Evolutionary conservation across 352 stramenopile species (phyloP), one percentile per base, ranked within the genome.

Genomic region (Peronospora tabacina): DNA sequence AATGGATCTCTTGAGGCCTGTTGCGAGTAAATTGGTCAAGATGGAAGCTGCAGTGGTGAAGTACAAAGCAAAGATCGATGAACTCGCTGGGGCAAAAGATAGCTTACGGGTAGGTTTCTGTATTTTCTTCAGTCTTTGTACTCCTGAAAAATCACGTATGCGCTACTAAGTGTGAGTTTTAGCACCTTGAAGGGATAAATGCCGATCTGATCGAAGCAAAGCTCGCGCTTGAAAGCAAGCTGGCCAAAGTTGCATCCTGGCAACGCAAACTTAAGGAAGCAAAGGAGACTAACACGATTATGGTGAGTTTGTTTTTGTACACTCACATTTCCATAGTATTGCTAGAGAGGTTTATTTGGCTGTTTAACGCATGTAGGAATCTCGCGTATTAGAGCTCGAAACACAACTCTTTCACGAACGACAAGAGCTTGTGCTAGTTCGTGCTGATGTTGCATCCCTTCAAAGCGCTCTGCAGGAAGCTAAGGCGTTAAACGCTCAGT

Each of bases 61-160:
- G 50, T 91, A 88, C 58, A 82, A 85, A 49, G 56, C 49, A 1
- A 87, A 87, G 33, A 68, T 91, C 17, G 80, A 91, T 29, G 67
- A 81, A 9, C 43, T 91, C 5, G 49, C 61, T 10, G 62, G 55
- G 8, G 58, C 68, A 2, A 84, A 84, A 29, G 73, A 85, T 17
- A 72, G 56, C 28, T 46, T 88, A 26, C 68, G 61, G 56, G 79
- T 85, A 49, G 10, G 49, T 42, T 13, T 26, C 8, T 1, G 13
- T 17, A 17, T 20, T 2, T 48, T 5, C 28, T 39, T 19, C 7
- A 17, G 29, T 16, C 7, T 26, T 15, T 17, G 17, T 22, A 26
- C 9, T 52, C 9, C n/a, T 33, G n/a, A 33, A 32, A 33, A 5
- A 33, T 51, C 30, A 51, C 16, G 11, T 30, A 28, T 22, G 28